These are phyloP conservation scores for Huntiella savannae DNA, from an alignment of 2,329 filamentous ascomycete species.

Conservation along the genomic window DNA sequence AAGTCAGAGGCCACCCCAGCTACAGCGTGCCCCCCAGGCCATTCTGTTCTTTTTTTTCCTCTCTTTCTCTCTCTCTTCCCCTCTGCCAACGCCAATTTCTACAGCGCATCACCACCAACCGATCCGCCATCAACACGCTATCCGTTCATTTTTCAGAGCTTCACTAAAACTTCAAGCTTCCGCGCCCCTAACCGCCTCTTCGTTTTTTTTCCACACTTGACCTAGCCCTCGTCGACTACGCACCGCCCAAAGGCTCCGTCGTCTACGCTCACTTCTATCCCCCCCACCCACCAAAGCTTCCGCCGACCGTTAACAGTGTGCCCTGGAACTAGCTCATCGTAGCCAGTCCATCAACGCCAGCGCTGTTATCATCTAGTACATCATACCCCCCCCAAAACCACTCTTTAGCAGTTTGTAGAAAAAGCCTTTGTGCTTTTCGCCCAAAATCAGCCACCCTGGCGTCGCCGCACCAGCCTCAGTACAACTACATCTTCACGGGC, in stretches of 20 bases:
- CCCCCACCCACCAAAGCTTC: neutral
- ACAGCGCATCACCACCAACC: conserved; percentile 7
- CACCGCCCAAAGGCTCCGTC: neutral
- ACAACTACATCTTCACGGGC: conserved; percentile 1
- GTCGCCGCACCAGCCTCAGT: conserved; percentile 3
- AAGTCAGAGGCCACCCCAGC: conserved; percentile 10
- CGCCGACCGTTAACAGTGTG: too few species aligned
- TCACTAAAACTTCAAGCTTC: neutral
- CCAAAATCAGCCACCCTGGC: conserved; percentile 2
- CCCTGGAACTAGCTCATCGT: too few species aligned
- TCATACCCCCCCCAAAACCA: neutral
- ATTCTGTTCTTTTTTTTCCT: conserved; percentile 7
- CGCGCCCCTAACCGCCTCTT: conserved; percentile 2
- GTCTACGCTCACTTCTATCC: neutral
- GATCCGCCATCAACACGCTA: neutral
- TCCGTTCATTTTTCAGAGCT: neutral
- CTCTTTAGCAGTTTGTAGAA: neutral
- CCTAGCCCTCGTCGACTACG: conserved; percentile 6
- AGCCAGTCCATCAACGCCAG: neutral
- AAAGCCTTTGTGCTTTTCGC: conserved; percentile 3
- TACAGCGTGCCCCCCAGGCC: conserved; percentile 8
- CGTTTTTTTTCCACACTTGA: neutral
- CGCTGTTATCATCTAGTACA: neutral
- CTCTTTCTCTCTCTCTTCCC: conserved; percentile 8
- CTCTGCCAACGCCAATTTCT: conserved; percentile 3